Percentiles rank a stretch among this genome's conserved stretches.
These are phyloP conservation scores for Mortierella sp. DNA, from an alignment of 371 early-diverging fungal species.

Conservation along the genomic window DNA sequence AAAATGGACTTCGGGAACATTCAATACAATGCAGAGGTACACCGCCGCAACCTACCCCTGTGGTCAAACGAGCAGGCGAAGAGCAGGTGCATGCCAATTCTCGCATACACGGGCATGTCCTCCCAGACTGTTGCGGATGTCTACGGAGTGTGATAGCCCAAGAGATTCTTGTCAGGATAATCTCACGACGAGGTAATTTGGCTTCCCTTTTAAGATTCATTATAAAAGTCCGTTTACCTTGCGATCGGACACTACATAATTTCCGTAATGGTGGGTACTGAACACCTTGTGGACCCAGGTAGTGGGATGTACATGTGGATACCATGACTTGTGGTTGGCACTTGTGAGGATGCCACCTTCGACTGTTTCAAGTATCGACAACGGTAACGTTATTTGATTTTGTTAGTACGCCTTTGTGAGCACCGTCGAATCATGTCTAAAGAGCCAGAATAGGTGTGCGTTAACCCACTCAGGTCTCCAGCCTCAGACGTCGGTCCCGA, in stretches of 20 bases:
- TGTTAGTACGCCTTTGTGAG: too few species aligned
- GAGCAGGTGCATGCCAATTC: constrained; percentile 65
- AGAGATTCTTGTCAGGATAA: too few species aligned
- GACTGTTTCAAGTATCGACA: constrained; percentile 12
- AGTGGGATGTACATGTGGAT: constrained; percentile 28
- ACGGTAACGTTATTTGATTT: neutral
- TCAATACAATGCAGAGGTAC: neutral
- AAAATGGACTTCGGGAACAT: neutral
- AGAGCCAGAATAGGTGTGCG: too few species aligned
- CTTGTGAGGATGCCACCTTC: constrained; percentile 50
- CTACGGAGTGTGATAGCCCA: constrained; percentile 37
- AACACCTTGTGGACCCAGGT: constrained; percentile 51
- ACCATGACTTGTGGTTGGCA: constrained; percentile 50
- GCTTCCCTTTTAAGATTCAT: neutral
- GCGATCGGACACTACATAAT: constrained; percentile 58
- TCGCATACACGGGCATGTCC: constrained; percentile 66
- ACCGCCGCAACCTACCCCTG: constrained; percentile 47
- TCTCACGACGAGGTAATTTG: neutral
- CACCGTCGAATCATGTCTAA: too few species aligned
- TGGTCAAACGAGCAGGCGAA: constrained; percentile 58
- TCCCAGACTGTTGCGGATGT: constrained; percentile 60
- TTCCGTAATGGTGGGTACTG: constrained; percentile 60
- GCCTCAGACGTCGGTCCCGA: constrained; percentile 19
- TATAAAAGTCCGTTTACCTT: constrained; percentile 35
- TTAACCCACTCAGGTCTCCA: constrained; percentile 33